Conservation (phyloP, 345 rosid species). For the Dipteronia dyeriana region DNA sequence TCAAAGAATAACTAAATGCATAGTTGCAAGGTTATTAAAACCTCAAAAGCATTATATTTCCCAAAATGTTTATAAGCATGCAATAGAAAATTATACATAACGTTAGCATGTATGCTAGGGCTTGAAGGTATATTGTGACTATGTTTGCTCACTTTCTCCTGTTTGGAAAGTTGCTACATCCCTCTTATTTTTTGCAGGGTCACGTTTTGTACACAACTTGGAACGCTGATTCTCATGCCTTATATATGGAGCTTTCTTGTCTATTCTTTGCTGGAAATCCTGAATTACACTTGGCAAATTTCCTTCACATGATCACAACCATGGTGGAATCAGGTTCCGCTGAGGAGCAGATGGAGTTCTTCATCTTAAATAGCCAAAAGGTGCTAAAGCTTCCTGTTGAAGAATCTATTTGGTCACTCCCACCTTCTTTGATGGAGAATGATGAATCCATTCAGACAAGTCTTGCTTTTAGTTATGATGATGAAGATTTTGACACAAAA, state of each 20-base stretch:
- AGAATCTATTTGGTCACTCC: conserved; percentile 67
- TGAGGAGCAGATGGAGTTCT: conserved; percentile 69
- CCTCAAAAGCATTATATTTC: neutral
- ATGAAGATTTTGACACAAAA: conserved; percentile 18
- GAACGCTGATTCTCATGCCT: conserved; percentile 59
- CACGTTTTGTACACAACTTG: conserved; percentile 59
- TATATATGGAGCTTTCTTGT: conserved; percentile 80
- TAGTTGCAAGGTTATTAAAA: neutral
- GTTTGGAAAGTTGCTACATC: neutral
- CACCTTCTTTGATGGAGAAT: conserved; percentile 27
- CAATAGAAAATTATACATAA: neutral
- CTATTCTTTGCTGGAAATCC: conserved; percentile 67
- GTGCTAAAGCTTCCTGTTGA: conserved; percentile 61
- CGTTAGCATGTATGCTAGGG: neutral
- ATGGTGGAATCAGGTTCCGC: conserved; percentile 73
- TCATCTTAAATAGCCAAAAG: conserved; percentile 75
- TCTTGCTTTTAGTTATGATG: no score
- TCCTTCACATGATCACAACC: conserved; percentile 79
- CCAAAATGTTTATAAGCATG: neutral
- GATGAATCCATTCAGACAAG: no score
- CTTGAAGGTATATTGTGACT: neutral
- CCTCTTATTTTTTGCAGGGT: conserved; percentile 48
- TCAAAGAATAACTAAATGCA: neutral
- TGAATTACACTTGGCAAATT: conserved; percentile 78
- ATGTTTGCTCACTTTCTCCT: neutral